phyloP scores from a whole-genome alignment of 345 rosid genomes.

The Iberis pinnata region DNA sequence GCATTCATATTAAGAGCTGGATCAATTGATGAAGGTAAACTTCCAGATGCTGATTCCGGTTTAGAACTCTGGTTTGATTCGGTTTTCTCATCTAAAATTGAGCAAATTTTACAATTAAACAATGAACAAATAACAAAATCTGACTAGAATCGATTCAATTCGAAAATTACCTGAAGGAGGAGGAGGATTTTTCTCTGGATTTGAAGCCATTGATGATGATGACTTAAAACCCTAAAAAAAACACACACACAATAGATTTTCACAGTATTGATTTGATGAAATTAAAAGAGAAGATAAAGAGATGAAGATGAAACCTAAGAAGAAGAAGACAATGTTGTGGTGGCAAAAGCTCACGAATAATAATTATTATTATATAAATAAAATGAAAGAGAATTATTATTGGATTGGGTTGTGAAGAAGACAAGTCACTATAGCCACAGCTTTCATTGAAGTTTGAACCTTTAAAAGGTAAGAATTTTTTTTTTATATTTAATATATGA shows the following conservation, averaged over 20 bases:
- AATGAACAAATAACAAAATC: conserved; percentile 5
- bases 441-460: conserved; percentile 23
- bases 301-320: too few relatives aligned
- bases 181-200: conserved; percentile 43
- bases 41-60: conserved; percentile 52
- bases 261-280: too few relatives aligned
- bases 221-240: conserved; percentile 18
- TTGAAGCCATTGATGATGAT: conserved; percentile 45
- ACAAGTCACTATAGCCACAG: conserved; percentile 29
- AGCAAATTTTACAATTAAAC: neutral
- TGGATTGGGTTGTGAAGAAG: conserved; percentile 14
- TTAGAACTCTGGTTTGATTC: conserved; percentile 27
- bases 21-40: conserved; percentile 39
- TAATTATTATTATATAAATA: neutral
- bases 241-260: neutral
- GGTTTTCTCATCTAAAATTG: conserved; percentile 46
- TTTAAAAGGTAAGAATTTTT: neutral
- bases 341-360: neutral
- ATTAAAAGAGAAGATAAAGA: conserved; percentile 4
- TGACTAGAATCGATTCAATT: conserved; percentile 8
- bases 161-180: conserved; percentile 45
- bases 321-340: conserved; percentile 7
- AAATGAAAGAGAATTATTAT: neutral
- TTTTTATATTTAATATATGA: too few relatives aligned
- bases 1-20: conserved; percentile 49